Conservation (phyloP, 2,329 filamentous ascomycete species). For the Trichoderma pleuroti region DNA sequence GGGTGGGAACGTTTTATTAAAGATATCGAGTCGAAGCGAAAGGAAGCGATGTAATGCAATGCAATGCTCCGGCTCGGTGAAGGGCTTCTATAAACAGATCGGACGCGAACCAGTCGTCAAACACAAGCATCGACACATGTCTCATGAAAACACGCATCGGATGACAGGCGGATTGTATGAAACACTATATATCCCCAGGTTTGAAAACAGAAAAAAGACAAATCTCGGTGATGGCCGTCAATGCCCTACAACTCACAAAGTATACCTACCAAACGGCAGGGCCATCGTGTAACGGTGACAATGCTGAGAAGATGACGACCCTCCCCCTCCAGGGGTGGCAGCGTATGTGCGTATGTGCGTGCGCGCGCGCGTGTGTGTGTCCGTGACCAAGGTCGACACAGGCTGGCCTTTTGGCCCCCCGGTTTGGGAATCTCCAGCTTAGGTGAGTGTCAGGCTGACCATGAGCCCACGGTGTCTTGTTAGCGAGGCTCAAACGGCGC, state of each 20-base stretch:
- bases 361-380: conserved; percentile 1
- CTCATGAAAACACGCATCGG: neutral
- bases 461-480: neutral
- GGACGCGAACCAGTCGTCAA: neutral
- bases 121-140: neutral
- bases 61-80: neutral
- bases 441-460: neutral
- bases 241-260: neutral
- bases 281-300: conserved; percentile 9
- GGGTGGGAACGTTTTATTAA: conserved; percentile 7
- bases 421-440: conserved; percentile 4
- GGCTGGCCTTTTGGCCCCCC: neutral
- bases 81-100: neutral
- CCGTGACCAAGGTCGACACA: neutral
- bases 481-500: neutral
- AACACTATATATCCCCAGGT: conserved; percentile 7
- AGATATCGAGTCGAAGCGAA: conserved; percentile 1
- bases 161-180: conserved; percentile 5
- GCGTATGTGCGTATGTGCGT: neutral
- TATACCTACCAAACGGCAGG: conserved; percentile 7
- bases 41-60: neutral
- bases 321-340: conserved; percentile 8
- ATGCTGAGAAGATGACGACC: conserved; percentile 8
- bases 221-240: conserved; percentile 7
- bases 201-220: neutral